Evolutionary conservation across 2,329 filamentous ascomycete species (phyloP).

Genomic region (Colletotrichum lupini): DNA sequence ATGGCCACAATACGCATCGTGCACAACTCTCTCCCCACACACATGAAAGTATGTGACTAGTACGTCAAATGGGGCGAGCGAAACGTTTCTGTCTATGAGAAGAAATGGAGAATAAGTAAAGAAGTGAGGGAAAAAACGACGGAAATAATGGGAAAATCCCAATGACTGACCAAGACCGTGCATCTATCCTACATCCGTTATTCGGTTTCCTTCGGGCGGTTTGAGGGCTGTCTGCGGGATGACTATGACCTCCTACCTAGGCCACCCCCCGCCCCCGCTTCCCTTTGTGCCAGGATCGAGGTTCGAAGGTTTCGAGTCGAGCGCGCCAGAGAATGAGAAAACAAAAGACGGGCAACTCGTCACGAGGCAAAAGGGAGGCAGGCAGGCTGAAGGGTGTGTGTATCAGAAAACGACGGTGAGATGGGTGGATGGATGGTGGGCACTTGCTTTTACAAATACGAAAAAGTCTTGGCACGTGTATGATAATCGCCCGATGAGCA

Average conservation of each 20-base stretch:
- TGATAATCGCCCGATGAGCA: slow-evolving; percentile 10
- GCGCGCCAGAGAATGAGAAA: background rate
- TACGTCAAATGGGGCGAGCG: background rate
- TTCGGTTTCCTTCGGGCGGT: background rate
- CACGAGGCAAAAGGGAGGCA: background rate
- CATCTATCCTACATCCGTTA: slow-evolving; percentile 12
- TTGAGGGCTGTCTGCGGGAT: background rate
- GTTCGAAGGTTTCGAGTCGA: background rate
- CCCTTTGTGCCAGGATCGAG: background rate
- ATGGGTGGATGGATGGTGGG: background rate
- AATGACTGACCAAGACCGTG: slow-evolving; percentile 13
- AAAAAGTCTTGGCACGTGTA: slow-evolving; percentile 16
- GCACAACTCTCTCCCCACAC: background rate
- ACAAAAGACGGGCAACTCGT: background rate
- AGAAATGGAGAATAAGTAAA: background rate
- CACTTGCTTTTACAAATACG: slow-evolving; percentile 17
- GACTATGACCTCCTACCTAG: background rate
- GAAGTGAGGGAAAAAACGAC: background rate
- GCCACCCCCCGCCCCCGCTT: background rate
- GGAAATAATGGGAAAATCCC: too few relatives aligned
- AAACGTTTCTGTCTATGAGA: background rate
- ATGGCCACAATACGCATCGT: background rate
- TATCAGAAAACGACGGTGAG: slow-evolving; percentile 10
- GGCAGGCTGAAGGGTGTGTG: background rate
- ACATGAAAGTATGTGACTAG: background rate